Base-by-base conservation (phyloP, 2,329 filamentous ascomycete species). In the Pseudogymnoascus sp. region DNA sequence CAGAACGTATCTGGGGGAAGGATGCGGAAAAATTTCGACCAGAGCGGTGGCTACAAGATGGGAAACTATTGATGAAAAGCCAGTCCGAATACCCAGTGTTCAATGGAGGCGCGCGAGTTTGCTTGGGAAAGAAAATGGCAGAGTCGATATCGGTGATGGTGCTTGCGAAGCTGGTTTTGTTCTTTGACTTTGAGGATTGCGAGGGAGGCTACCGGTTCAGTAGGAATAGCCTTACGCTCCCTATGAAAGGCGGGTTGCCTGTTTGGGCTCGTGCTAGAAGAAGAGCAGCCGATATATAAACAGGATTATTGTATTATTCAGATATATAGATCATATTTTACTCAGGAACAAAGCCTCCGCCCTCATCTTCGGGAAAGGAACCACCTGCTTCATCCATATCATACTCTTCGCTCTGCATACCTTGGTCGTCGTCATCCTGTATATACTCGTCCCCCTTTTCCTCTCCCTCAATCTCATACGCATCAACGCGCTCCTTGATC, bases 101-200 rank as follows among this genome's bases (percentile, higher is more conserved):
- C 71, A 86, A 87, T 68, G 85, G 84, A 16, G 85, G 85, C 0
- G 76, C 82, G n/a, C 76, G 85, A 39, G 78, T 78, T 2, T 88
- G 85, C 66, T 73, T 88, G 37, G 85, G 85, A 2, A 85, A 83
- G 76, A 83, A 80, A 68, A 87, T 87, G 85, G 85, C 86, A 3
- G 84, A 87, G 73, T 67, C 79, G 5, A 78, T 87, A 45, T 83
- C 80, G 4, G 79, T 81, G 14, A 83, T 85, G 73, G 79, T 82
- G 7, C 77, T 87, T 67, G 78, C 81, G 3, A 76, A 75, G 1
- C 70, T 86, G 64, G 72, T 80, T 3, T 71, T 74, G 40, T 67
- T 71, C 2, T 87, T 86, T 68, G 79, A 84, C 5, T 82, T 86
- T 61, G 70, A 69, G 64, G 73, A 75, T 14, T 76, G 75, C 4